Percentiles rank a stretch among this genome's conserved stretches.
phyloP scores from a whole-genome alignment of 768 basidiomycete genomes.

The Cystofilobasidium bisporidii region DNA sequence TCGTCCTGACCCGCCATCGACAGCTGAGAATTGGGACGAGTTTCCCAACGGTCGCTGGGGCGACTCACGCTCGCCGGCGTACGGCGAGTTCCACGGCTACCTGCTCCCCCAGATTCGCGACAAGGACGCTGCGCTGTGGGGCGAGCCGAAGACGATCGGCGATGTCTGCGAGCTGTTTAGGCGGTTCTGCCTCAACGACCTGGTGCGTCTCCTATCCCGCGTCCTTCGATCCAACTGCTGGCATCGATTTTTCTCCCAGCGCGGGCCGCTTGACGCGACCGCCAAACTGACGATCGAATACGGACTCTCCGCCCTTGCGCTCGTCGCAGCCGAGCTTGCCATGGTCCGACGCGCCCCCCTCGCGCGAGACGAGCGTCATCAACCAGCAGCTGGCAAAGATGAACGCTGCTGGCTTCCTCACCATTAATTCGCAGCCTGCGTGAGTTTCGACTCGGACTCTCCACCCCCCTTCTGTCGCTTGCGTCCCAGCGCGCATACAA shows the following conservation, averaged over 20 bases:
- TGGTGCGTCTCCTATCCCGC: slow-evolving; percentile 31
- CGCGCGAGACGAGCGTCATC: slow-evolving; percentile 41
- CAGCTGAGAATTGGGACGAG: slow-evolving; percentile 93
- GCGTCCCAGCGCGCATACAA: no score
- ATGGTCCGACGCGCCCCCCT: slow-evolving; percentile 40
- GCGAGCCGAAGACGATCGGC: slow-evolving; percentile 31
- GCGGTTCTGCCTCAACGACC: slow-evolving; percentile 39
- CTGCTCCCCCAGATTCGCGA: slow-evolving; percentile 26
- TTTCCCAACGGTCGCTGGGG: slow-evolving; percentile 99
- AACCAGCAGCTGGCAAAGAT: slow-evolving; percentile 47
- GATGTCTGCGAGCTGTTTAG: slow-evolving; percentile 39
- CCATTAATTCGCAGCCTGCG: slow-evolving; percentile 94
- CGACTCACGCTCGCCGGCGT: slow-evolving; percentile 92
- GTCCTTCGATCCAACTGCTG: no score
- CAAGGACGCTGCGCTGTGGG: slow-evolving; percentile 39
- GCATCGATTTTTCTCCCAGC: no score
- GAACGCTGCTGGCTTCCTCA: slow-evolving; percentile 86
- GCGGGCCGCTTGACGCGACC: no score
- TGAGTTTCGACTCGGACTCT: slow-evolving; percentile 4
- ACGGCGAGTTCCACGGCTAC: slow-evolving; percentile 84
- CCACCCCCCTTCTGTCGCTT: background rate
- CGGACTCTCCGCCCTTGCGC: background rate
- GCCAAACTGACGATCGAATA: background rate
- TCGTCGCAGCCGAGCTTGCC: slow-evolving; percentile 33
- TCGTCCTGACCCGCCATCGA: no score